Base-by-base conservation (phyloP, 148 eudicot genomes). In the Nyssa sinensis region DNA sequence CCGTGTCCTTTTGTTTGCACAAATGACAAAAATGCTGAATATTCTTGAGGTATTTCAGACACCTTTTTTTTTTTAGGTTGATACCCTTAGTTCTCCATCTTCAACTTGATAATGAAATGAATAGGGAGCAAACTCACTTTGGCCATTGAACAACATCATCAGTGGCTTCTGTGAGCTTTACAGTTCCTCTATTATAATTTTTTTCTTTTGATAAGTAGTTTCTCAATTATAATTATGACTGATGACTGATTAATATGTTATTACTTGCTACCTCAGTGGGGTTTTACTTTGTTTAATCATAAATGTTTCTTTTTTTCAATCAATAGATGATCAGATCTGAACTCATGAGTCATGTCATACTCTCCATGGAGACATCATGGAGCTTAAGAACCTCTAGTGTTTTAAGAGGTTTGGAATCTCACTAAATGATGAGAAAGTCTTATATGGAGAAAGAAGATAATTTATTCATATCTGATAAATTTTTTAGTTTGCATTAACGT, bases 11-110 rank as follows among this genome's bases (percentile, higher is more conserved):
- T 73, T 95, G 79, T 95, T 95, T 90, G 97, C 98, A 49, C 98
- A 95, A 78, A 95, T 95, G 98, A 95, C 98, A 4, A 95, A 95
- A 74, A 95, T 95, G 98, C 81, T 95, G 66, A 90, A 95, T 82
- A 95, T 95, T 79, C 91, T 95, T 68, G 98, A 95, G 98, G 98
- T 95, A 87, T 64, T 27, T 67, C 2, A 8, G 21, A 25, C 37
- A 75, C 37, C 66, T 37, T 41, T 39, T 9, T 55, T 49, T 62
- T 31, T 59, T 77, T 21, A 27, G 55, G 28, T 51, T 64, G 62
- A 29, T 67, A 60, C 16, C 59, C 30, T 12, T 33, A 30, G 55
- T 39, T 29, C 29, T 37, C 27, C 61, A 49, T 62, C 21, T n/a
- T 24, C 66, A n/a, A 61, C 14, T 67, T 73, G 28, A 69, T 13